A percentile compares a stretch with the other conserved stretches of the same genome.
phyloP scores from a whole-genome alignment of 2,329 filamentous ascomycete genomes.

The Phialocephala subalpina region DNA sequence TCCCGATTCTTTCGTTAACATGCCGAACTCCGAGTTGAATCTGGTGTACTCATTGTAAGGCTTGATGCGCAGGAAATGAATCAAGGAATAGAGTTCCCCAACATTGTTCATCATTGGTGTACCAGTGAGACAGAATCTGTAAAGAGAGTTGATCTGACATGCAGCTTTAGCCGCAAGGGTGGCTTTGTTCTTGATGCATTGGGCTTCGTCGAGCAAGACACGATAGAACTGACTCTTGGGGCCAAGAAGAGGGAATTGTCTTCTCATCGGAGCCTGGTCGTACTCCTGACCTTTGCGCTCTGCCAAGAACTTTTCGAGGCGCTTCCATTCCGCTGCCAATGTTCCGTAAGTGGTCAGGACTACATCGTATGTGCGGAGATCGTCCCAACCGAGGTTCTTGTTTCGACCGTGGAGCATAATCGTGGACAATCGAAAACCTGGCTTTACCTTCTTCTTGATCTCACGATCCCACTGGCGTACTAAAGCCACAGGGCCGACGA shows the following conservation, averaged over 20 bases:
- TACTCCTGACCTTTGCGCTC: conserved; percentile 44
- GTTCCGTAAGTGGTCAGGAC: conserved; percentile 84
- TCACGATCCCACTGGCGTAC: conserved; percentile 88
- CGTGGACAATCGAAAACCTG: conserved; percentile 65
- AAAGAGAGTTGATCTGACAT: conserved; percentile 62
- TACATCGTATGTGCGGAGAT: conserved; percentile 73
- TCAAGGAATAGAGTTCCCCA: conserved; percentile 77
- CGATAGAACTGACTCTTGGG: conserved; percentile 69
- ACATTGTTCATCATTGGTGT: conserved; percentile 92
- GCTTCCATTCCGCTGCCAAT: conserved; percentile 71
- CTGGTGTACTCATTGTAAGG: conserved; percentile 73
- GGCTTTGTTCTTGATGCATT: conserved; percentile 79
- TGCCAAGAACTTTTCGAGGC: conserved; percentile 56
- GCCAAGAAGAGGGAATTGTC: conserved; percentile 59
- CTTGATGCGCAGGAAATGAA: conserved; percentile 78
- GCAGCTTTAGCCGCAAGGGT: conserved; percentile 69
- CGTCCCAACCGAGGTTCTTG: conserved; percentile 65
- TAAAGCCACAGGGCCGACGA: conserved; percentile 81
- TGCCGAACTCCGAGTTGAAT: conserved; percentile 58
- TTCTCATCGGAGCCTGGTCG: conserved; percentile 46
- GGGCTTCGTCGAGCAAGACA: conserved; percentile 81
- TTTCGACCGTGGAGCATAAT: conserved; percentile 71
- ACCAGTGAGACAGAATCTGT: conserved; percentile 79
- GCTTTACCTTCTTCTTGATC: conserved; percentile 73
- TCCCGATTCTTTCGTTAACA: conserved; percentile 37